phyloP scores from a whole-genome alignment of 345 rosid species.

The Citrus glauca region DNA sequence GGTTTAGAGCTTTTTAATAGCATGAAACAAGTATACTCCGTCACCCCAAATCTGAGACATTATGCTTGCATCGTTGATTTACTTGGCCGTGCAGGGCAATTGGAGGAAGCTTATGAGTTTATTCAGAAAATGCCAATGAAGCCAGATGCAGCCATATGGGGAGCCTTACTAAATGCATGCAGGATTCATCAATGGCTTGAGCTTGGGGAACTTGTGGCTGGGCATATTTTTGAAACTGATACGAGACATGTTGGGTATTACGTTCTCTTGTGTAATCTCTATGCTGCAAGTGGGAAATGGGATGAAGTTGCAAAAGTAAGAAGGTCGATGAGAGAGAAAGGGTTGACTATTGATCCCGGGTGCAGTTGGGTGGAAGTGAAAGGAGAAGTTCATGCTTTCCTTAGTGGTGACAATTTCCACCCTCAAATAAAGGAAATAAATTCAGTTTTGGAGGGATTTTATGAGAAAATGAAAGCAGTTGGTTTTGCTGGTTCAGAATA shows the following conservation, averaged over 20 bases:
- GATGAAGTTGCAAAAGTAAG: slow-evolving; percentile 63
- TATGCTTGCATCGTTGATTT: slow-evolving; percentile 83
- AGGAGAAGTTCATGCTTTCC: slow-evolving; percentile 80
- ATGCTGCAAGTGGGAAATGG: slow-evolving; percentile 64
- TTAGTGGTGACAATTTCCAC: slow-evolving; percentile 58
- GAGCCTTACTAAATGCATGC: slow-evolving; percentile 77
- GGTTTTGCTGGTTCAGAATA: slow-evolving; percentile 33
- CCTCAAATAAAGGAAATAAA: slow-evolving; percentile 55
- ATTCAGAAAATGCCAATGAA: slow-evolving; percentile 55
- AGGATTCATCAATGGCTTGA: slow-evolving; percentile 51
- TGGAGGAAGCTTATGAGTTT: slow-evolving; percentile 60
- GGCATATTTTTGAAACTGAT: slow-evolving; percentile 52
- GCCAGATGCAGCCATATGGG: slow-evolving; percentile 85
- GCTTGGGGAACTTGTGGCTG: slow-evolving; percentile 68
- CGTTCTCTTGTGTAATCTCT: slow-evolving; percentile 63
- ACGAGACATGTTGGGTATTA: slow-evolving; percentile 64
- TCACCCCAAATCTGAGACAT: slow-evolving; percentile 69
- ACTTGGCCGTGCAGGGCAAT: slow-evolving; percentile 68
- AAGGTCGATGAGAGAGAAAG: slow-evolving; percentile 55
- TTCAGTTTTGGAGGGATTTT: slow-evolving; percentile 53
- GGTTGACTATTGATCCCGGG: slow-evolving; percentile 69
- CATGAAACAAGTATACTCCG: slow-evolving; percentile 54
- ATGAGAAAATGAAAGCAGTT: slow-evolving; percentile 49
- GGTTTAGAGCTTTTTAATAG: slow-evolving; percentile 54
- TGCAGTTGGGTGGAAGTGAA: slow-evolving; percentile 87